Percentiles rank a stretch among this genome's conserved stretches.
phyloP scores from a whole-genome alignment of 1,284 basidiomycete species.

The Bondarzewia mesenterica region DNA sequence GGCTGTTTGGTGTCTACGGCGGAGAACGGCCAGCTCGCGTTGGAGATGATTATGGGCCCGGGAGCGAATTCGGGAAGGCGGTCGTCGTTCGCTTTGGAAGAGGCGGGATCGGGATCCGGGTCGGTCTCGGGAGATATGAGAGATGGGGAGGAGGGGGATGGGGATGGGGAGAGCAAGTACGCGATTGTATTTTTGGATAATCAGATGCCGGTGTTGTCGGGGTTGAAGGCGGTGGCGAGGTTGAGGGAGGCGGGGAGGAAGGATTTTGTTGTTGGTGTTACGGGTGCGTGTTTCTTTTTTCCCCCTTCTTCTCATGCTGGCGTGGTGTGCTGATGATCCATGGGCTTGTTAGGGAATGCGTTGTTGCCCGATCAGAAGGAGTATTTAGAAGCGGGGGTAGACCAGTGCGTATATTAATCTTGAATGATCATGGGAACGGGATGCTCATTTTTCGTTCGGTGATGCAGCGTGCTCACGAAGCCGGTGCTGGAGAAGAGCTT shows the following conservation, averaged over 20 bases:
- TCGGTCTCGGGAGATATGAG: not conserved
- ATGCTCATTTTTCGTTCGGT: not conserved
- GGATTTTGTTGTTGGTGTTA: conserved; percentile 76
- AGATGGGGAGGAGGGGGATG: conserved; percentile 8
- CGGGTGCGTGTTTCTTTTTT: conserved; percentile 40
- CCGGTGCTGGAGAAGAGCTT: conserved; percentile 29
- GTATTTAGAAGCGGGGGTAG: conserved; percentile 71
- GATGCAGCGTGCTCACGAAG: conserved; percentile 26
- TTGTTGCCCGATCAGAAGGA: conserved; percentile 62
- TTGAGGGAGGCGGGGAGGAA: conserved; percentile 58
- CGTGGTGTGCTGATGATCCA: conserved; percentile 11
- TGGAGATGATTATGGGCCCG: conserved; percentile 60
- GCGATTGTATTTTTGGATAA: conserved; percentile 82
- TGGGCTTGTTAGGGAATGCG: conserved; percentile 43
- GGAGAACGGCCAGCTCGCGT: conserved; percentile 81
- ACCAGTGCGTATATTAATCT: conserved; percentile 42
- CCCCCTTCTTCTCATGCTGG: conserved; percentile 14
- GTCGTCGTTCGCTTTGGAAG: not conserved
- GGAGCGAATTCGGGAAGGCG: conserved; percentile 2
- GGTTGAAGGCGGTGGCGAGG: conserved; percentile 62
- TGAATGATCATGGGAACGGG: no score
- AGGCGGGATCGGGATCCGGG: not conserved
- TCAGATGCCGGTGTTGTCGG: conserved; percentile 81
- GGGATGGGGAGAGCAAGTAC: conserved; percentile 28
- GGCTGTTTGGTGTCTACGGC: conserved; percentile 75